These are phyloP conservation scores for Xylaria sp. DNA, from an alignment of 2,329 filamentous ascomycete genomes.

Conservation along the genomic window DNA sequence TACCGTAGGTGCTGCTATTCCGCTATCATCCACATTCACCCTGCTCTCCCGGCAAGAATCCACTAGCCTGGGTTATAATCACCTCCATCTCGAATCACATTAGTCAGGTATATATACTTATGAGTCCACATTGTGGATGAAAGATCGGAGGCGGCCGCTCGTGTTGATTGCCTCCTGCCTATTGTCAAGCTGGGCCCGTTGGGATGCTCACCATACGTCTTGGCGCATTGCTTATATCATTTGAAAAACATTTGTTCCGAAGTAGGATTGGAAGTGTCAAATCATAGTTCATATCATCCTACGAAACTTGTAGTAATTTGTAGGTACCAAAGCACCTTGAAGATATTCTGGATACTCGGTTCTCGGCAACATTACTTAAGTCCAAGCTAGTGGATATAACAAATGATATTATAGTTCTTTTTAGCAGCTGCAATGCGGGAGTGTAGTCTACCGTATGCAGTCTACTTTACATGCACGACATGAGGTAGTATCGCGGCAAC, in stretches of 20 bases:
- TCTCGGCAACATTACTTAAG: neutral
- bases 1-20: neutral
- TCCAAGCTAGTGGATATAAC: neutral
- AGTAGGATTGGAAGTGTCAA: neutral
- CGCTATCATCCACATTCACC: neutral
- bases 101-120: neutral
- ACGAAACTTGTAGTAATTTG: neutral
- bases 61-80: neutral
- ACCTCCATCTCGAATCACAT: neutral
- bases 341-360: neutral
- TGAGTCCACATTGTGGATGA: neutral
- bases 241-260: neutral
- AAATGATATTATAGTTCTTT: neutral
- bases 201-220: neutral
- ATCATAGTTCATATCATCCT: neutral
- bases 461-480: neutral
- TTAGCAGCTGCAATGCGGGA: neutral
- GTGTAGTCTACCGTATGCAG: neutral
- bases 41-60: neutral
- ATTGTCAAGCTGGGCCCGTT: neutral
- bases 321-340: neutral
- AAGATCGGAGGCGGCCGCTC: neutral
- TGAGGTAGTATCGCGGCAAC: conserved; percentile 5
- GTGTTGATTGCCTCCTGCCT: neutral
- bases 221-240: neutral